Evolutionary conservation across 208 protist species (phyloP), one percentile per base, ranked within the genome.

Genomic region (Wallacemonas sp.): DNA sequence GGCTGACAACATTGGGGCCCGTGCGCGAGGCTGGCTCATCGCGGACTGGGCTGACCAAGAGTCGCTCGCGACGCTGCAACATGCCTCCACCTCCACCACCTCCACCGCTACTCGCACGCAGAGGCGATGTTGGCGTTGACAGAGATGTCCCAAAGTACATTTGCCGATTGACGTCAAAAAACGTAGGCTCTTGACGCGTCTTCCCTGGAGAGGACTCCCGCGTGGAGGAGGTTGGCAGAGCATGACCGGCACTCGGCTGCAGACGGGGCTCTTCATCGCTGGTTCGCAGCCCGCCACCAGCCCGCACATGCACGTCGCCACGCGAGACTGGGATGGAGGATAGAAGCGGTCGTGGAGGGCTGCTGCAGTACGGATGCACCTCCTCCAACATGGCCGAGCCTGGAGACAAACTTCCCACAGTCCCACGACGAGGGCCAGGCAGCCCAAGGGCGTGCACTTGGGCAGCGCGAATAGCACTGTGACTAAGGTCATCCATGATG

Each of bases 121-220:
- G n/a, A n/a, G n/a, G n/a, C n/a, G n/a, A n/a, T n/a, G n/a, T n/a
- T n/a, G n/a, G n/a, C n/a, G n/a, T n/a, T n/a, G n/a, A n/a, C n/a
- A n/a, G n/a, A 21, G 30, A 14, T 11, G 30, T n/a, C 3, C 51
- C 51, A 58, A 58, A 58, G 51, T 58, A 58, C 51, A 58, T 58
- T n/a, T 58, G 51, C 14, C 51, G 9, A 38, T 58, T 26, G 30
- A 31, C 51, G 26, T 58, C 51, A 27, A 58, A 58, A 22, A 58
- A 58, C 21, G 47, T 36, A 55, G 12, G 47, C 47, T 6, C 19
- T 8, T 0, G 46, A 6, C 21, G 46, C n/a, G n/a, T n/a, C n/a
- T n/a, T n/a, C n/a, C n/a, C n/a, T n/a, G n/a, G n/a, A n/a, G n/a
- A n/a, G n/a, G n/a, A n/a, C n/a, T n/a, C n/a, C n/a, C n/a, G n/a